Evolutionary conservation across 2,329 filamentous ascomycete species (phyloP), one percentile per base, ranked within the genome.

Genomic region (Neofusicoccum sp.): DNA sequence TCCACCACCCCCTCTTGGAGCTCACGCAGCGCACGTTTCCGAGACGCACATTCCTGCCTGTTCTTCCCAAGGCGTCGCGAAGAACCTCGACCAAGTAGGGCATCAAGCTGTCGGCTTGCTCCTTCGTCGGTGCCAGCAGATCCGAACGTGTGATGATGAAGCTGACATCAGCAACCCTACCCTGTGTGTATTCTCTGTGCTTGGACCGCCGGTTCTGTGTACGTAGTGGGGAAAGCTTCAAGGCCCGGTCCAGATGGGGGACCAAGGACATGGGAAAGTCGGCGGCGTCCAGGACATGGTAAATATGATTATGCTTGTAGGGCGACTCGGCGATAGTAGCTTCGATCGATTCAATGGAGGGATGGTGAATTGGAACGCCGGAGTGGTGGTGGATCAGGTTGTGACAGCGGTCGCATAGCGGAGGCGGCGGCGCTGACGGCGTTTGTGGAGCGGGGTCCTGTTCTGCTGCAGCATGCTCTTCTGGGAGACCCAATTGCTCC

Each of bases 181-280:
- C 88, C 52, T 84, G 79, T 41, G 84, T 83, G 74, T 86, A 97
- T 67, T 86, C 87, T 59, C 81, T 83, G 6, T 83, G 80, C 61
- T 87, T 87, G 0, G 92, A 88, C 56, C 94, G 87, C 56, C 94
- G 87, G 72, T 97, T 98, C 65, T 86, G 85, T 0, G 91, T 90
- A 63, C 94, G 88, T 60, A 95, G 81, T 6, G 89, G 87, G 65
- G 91, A 88, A 8, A 93, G 81, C 37, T 88, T 82, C 1, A 97
- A 81, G 0, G 92, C 80, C 6, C 85, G 80, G 65, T 90, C 85
- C 8, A 99, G 85, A 48, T 88, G 86, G 0, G 92, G 91, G 3
- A 98, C 83, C 12, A 99, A 79, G 1, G 95, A 97, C 85, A 99
- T 91, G 22, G 95, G 95, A 67, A 99, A 98, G 76, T 99, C 95